Conservation (phyloP, 2,329 filamentous ascomycete genomes). For the Ceratocystiopsis sp. region DNA sequence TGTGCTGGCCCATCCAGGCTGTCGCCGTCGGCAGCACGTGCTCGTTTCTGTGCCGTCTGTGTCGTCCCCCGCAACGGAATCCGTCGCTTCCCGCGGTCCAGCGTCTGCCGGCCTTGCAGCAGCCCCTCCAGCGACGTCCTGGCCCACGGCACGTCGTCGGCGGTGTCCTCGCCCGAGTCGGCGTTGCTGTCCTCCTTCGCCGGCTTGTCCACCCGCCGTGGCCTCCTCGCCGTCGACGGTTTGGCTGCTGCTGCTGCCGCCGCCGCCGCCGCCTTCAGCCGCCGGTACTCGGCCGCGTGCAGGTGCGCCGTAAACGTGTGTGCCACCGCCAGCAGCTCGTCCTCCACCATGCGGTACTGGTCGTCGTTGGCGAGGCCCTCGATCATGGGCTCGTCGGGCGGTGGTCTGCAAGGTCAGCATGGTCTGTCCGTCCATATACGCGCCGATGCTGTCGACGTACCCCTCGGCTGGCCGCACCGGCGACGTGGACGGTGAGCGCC, state of each 20-base stretch:
- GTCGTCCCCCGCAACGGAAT: not conserved
- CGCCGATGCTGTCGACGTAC: conserved; percentile 9
- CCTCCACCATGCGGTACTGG: conserved; percentile 66
- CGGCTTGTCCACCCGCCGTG: conserved; percentile 2
- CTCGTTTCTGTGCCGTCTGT: not conserved
- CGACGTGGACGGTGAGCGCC: conserved; percentile 17
- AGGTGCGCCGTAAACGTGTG: conserved; percentile 56
- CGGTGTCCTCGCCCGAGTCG: conserved; percentile 17
- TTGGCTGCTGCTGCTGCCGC: conserved; percentile 37
- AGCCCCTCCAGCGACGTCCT: conserved; percentile 24
- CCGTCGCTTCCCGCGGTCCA: conserved; percentile 13
- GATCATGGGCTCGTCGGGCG: conserved; percentile 31
- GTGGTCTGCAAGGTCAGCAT: too few relatives aligned
- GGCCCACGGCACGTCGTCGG: conserved; percentile 15
- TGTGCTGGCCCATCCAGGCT: conserved; percentile 6
- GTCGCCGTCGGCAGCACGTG: conserved; percentile 1
- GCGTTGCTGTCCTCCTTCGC: conserved; percentile 5
- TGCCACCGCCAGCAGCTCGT: conserved; percentile 54
- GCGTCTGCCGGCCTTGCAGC: conserved; percentile 19
- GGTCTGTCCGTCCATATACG: too few relatives aligned
- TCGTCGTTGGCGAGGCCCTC: conserved; percentile 52
- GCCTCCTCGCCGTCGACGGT: conserved; percentile 25
- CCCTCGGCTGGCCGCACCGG: conserved; percentile 15
- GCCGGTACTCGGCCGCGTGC: conserved; percentile 60
- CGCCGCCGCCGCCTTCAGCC: conserved; percentile 41